Base-by-base conservation (phyloP, 208 protist species). In the Trypanosoma avium region DNA sequence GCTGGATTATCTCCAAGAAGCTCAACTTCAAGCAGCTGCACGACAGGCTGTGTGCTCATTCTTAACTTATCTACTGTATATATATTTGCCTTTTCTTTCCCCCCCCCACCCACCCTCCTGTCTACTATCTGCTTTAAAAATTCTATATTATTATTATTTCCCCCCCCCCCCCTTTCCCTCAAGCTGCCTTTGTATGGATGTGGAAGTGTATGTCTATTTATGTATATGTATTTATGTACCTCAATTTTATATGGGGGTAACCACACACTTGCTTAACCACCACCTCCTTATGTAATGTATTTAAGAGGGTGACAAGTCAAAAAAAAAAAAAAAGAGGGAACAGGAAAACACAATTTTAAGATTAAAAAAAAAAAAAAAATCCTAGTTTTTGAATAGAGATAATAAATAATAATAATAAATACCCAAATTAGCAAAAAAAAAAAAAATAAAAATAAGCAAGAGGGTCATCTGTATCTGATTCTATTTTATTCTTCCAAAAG, bases 1-100 rank as follows among this genome's bases (percentile, higher is more conserved):
- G 81, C 73, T 2, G 92, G 92, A 55, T 97, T 97, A 1, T 71
- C 57, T 5, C 88, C 84, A 8, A 90, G 42, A 17, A 97, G 77
- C 67, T 97, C 89, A 46, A 95, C 83, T 63, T 95, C 88, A 27
- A 90, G 71, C 47, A 97, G 62, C 71, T 97, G 89, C 32, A 97
- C 82, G 45, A 95, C 33, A 15, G 90, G 86, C 30, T 94, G 70
- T 1, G 78, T 67, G 49, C 46, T 55, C 65, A 67, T 70, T 24
- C 36, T 24, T 35, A 38, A 15, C 22, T 10, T 40, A 32, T 46
- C 9, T 62, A 21, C 15, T 38, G 2, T 47, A 48, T 29, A 33
- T 27, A 7, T 46, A 42, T 3, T 22, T 55, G 26, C 30, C 56
- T 32, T 15, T 21, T 21, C 9, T 48, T 43, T 21, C 3, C 5